Conservation (phyloP, 768 basidiomycete genomes). For the Albatrellus ellisii region DNA sequence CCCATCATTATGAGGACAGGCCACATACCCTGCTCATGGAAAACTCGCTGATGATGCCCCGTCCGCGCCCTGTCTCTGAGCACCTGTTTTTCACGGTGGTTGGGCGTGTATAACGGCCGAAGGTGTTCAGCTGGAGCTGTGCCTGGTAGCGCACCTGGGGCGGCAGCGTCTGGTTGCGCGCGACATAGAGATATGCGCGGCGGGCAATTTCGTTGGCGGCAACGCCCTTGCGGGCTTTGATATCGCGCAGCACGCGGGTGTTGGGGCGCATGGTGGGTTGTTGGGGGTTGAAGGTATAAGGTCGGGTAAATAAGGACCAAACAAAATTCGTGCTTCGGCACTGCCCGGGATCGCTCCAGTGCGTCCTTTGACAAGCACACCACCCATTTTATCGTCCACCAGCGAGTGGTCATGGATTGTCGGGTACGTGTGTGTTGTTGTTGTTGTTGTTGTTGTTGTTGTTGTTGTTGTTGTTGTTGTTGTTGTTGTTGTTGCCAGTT, state of each 20-base stretch:
- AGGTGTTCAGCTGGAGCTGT: slow-evolving; percentile 84
- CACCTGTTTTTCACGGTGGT: slow-evolving; percentile 86
- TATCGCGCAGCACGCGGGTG: slow-evolving; percentile 55
- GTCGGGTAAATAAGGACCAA: neutral
- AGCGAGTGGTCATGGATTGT: neutral
- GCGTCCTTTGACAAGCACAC: neutral
- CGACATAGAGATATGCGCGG: slow-evolving; percentile 86
- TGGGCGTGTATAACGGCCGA: slow-evolving; percentile 73
- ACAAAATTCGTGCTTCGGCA: neutral
- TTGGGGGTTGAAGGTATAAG: neutral
- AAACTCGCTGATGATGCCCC: slow-evolving; percentile 85
- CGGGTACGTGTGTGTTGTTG: neutral
- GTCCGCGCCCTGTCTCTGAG: slow-evolving; percentile 68
- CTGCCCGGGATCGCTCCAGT: neutral
- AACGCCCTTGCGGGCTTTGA: slow-evolving; percentile 64
- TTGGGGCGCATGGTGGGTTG: slow-evolving; percentile 19
- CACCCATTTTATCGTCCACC: neutral
- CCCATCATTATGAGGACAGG: neutral
- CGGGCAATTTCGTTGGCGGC: slow-evolving; percentile 68
- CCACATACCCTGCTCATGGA: slow-evolving; percentile 61
- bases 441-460: neutral
- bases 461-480: no score
- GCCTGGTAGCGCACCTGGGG: slow-evolving; percentile 87
- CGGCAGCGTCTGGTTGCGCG: slow-evolving; percentile 82
- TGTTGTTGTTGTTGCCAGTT: no score